Conservation (phyloP, 2,329 filamentous ascomycete species). For the Escovopsis weberi region DNA sequence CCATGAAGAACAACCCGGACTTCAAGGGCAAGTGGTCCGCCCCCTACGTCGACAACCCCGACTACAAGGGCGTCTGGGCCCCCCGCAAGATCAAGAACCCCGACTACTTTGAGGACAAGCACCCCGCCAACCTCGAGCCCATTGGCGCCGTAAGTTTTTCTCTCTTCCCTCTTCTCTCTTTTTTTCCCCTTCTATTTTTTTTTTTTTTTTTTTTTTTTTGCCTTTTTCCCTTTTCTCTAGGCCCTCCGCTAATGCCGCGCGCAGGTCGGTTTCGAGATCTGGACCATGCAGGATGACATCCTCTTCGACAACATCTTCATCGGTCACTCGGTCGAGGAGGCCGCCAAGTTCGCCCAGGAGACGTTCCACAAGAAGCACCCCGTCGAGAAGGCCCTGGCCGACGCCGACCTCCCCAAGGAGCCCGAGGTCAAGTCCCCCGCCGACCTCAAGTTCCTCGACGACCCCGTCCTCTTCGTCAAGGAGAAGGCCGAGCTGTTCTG, state of each 20-base stretch:
- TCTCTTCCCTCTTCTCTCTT: not conserved
- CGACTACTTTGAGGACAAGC: slow-evolving; percentile 93
- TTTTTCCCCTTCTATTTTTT: not conserved
- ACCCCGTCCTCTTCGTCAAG: slow-evolving; percentile 74
- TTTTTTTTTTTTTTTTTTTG: not conserved
- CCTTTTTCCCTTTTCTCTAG: not conserved
- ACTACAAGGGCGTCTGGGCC: slow-evolving; percentile 91
- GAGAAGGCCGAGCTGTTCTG: slow-evolving; percentile 92
- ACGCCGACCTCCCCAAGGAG: slow-evolving; percentile 64
- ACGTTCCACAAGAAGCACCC: slow-evolving; percentile 81
- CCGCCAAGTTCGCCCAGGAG: slow-evolving; percentile 75
- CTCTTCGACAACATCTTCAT: slow-evolving; percentile 99
- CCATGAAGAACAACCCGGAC: slow-evolving; percentile 83
- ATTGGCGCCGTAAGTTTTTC: slow-evolving; percentile 73
- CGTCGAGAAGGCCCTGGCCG: slow-evolving; percentile 66
- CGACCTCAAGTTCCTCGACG: slow-evolving; percentile 78
- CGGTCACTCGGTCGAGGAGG: slow-evolving; percentile 89
- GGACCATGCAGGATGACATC: slow-evolving; percentile 99
- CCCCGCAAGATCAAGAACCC: slow-evolving; percentile 97
- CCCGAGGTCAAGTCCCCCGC: slow-evolving; percentile 50
- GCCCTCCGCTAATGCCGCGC: not conserved
- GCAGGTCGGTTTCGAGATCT: slow-evolving; percentile 95
- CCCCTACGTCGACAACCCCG: slow-evolving; percentile 89
- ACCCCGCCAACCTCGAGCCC: slow-evolving; percentile 88
- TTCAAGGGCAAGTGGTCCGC: slow-evolving; percentile 99